phyloP scores from a whole-genome alignment of 2,329 filamentous ascomycete genomes.

The Cytospora mali region DNA sequence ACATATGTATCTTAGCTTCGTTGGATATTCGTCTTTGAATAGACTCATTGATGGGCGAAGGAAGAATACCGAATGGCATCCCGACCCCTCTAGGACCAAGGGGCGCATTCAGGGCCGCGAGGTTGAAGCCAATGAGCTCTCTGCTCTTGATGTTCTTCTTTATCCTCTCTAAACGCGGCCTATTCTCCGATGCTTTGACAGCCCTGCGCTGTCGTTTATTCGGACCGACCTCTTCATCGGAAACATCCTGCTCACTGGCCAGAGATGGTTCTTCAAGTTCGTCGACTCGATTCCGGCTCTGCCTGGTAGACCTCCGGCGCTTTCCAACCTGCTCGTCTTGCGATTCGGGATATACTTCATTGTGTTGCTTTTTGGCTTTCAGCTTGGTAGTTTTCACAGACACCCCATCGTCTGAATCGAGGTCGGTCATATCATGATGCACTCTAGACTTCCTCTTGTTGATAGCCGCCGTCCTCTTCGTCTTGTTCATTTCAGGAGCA shows the following conservation, averaged over 20 bases:
- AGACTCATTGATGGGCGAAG: slow-evolving; percentile 23
- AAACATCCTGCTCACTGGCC: slow-evolving; percentile 27
- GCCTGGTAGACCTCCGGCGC: slow-evolving; percentile 9
- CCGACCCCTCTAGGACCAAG: slow-evolving; percentile 25
- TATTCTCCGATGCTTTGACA: background rate
- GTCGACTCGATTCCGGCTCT: background rate
- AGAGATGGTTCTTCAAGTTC: slow-evolving; percentile 2
- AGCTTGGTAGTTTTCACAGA: slow-evolving; percentile 2
- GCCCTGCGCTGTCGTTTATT: slow-evolving; percentile 11
- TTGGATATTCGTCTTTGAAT: background rate
- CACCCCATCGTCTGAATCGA: background rate
- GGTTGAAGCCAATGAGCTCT: slow-evolving; percentile 48
- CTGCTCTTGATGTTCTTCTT: slow-evolving; percentile 49
- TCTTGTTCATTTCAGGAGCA: background rate
- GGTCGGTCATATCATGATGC: background rate
- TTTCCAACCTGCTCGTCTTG: slow-evolving; percentile 3
- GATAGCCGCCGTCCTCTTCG: background rate
- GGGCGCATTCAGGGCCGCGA: slow-evolving; percentile 17
- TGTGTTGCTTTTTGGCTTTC: background rate
- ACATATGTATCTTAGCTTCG: background rate
- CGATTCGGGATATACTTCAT: background rate
- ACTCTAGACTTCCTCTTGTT: slow-evolving; percentile 1
- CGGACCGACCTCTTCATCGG: slow-evolving; percentile 19
- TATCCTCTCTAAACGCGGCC: slow-evolving; percentile 44
- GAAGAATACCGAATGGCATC: slow-evolving; percentile 26